phyloP scores from a whole-genome alignment of 169 alveolate genomes.

The Ichthyophthirius multifiliis region DNA sequence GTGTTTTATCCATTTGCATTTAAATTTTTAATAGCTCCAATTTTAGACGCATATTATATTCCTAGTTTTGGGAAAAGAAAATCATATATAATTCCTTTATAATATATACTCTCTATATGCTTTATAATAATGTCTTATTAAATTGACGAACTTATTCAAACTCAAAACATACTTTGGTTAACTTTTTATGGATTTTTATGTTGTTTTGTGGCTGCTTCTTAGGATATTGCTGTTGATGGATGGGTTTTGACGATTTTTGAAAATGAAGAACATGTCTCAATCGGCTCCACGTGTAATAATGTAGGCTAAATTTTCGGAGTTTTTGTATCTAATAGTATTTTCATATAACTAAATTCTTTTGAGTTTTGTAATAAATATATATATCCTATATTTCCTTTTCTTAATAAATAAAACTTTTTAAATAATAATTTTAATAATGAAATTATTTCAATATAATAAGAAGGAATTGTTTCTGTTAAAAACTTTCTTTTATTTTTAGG shows the following conservation, averaged over 20 bases:
- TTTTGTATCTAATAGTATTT: slow-evolving; percentile 43
- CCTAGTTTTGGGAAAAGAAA: slow-evolving; percentile 51
- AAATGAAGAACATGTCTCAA: slow-evolving; percentile 30
- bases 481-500: slow-evolving; percentile 26
- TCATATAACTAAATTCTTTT: slow-evolving; percentile 39
- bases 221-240: slow-evolving; percentile 71
- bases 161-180: background rate
- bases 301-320: slow-evolving; percentile 48
- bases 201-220: background rate
- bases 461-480: slow-evolving; percentile 24
- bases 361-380: slow-evolving; percentile 53
- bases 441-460: too few species aligned
- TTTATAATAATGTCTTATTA: background rate
- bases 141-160: slow-evolving; percentile 3
- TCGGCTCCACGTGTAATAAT: slow-evolving; percentile 45
- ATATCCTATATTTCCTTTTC: background rate
- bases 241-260: slow-evolving; percentile 59
- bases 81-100: slow-evolving; percentile 51
- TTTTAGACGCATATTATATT: slow-evolving; percentile 42
- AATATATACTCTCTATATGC: slow-evolving; percentile 1
- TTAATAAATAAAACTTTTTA: too few species aligned
- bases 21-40: slow-evolving; percentile 45
- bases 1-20: slow-evolving; percentile 48
- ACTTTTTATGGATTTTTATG: slow-evolving; percentile 10
- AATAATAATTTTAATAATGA: too few species aligned